Evolutionary conservation across 139 green algal genomes (phyloP).

Genomic region (Chlorella sorokiniana): DNA sequence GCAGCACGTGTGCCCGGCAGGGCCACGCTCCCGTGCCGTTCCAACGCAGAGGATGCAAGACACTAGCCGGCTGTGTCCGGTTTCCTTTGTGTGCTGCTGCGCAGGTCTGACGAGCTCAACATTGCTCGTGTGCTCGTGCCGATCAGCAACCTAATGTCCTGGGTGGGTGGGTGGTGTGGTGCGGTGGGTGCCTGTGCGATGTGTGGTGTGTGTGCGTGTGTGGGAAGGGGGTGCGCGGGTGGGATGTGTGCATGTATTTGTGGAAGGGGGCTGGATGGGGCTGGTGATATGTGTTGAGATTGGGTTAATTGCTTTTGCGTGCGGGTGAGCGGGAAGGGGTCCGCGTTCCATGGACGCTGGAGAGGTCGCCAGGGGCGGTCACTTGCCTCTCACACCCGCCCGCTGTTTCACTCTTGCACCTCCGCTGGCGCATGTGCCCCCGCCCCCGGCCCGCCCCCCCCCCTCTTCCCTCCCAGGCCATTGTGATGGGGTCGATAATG

Average conservation of each 20-base stretch:
- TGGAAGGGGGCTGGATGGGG: too few relatives aligned
- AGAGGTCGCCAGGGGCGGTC: too few relatives aligned
- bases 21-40: background rate
- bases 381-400: background rate
- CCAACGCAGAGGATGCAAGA: background rate
- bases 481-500: slow-evolving; percentile 1
- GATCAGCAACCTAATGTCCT: slow-evolving; percentile 22
- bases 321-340: too few relatives aligned
- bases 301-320: too few relatives aligned
- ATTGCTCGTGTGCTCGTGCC: slow-evolving; percentile 27
- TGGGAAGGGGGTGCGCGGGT: background rate
- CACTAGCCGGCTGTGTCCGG: background rate
- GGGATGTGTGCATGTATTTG: background rate
- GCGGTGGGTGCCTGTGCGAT: background rate
- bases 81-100: background rate
- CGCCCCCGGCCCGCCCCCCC: background rate
- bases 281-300: too few relatives aligned
- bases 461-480: background rate
- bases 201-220: background rate
- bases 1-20: too few relatives aligned
- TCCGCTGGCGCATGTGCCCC: background rate
- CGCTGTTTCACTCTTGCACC: background rate
- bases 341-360: too few relatives aligned
- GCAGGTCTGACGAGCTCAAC: background rate
- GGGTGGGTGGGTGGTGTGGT: slow-evolving; percentile 14